phyloP scores from a whole-genome alignment of 2,329 filamentous ascomycete genomes.

The Botrytis squamosa region DNA sequence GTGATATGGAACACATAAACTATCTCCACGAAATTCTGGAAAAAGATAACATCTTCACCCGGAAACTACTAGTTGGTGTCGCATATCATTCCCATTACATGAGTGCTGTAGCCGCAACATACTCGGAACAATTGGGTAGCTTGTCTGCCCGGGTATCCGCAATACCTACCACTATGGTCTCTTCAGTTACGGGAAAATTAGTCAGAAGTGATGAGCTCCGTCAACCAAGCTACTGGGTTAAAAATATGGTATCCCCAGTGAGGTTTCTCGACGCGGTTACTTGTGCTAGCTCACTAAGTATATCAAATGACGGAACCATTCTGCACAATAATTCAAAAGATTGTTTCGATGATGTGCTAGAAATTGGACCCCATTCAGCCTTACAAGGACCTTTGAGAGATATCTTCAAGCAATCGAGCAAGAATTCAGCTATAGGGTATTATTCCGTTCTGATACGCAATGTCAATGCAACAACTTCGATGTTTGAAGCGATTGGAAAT shows the following conservation, averaged over 20 bases:
- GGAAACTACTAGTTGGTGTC: neutral
- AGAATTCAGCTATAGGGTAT: neutral
- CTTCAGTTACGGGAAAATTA: neutral
- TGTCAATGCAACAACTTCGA: neutral
- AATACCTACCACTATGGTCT: neutral
- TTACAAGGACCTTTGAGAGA: conserved; percentile 21
- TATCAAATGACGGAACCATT: neutral
- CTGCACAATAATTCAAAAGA: neutral
- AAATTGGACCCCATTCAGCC: conserved; percentile 25
- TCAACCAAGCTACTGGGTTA: conserved; percentile 45
- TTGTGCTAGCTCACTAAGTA: neutral
- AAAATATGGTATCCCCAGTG: conserved; percentile 47
- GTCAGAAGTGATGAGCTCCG: neutral
- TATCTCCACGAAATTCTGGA: neutral
- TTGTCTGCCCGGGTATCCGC: neutral
- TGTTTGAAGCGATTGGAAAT: neutral
- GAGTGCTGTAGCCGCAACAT: neutral
- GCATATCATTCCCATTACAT: conserved; percentile 25
- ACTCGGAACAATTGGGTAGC: neutral
- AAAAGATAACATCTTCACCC: neutral
- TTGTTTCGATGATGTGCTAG: conserved; percentile 13
- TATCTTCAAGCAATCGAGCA: neutral
- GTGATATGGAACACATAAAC: conserved; percentile 13
- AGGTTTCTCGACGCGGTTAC: conserved; percentile 37
- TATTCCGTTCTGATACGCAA: neutral